phyloP scores from a whole-genome alignment of 805 yeast genomes.

The Candida mattraensis region DNA sequence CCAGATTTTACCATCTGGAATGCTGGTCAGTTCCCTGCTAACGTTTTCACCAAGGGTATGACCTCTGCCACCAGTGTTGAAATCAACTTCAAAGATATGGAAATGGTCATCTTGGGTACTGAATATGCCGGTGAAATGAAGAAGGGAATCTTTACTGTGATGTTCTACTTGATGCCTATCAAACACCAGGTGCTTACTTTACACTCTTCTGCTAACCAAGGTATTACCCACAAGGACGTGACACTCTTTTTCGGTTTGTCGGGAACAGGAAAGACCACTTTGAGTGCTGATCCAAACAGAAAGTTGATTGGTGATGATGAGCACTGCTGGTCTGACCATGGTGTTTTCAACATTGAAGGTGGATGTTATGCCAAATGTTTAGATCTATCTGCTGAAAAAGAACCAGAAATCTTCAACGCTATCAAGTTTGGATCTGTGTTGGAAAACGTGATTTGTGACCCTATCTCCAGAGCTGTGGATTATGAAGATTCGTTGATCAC shows the following conservation, averaged over 20 bases:
- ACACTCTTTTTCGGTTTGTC: conserved; percentile 95
- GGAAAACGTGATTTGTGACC: conserved; percentile 90
- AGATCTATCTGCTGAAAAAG: conserved; percentile 85
- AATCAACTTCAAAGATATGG: conserved; percentile 96
- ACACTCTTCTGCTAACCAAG: conserved; percentile 95
- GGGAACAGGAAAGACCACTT: conserved; percentile 97
- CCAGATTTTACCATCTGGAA: conserved; percentile 98
- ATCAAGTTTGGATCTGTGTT: conserved; percentile 91
- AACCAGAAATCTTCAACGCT: conserved; percentile 96
- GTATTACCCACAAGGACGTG: conserved; percentile 75
- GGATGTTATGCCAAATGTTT: conserved; percentile 99
- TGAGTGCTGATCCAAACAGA: conserved; percentile 95
- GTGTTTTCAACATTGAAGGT: conserved; percentile 99
- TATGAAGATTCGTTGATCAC: conserved; percentile 80
- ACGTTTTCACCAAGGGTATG: conserved; percentile 95
- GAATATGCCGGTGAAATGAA: conserved; percentile 99
- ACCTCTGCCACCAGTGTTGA: conserved; percentile 94
- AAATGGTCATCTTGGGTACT: conserved; percentile 97
- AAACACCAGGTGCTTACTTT: conserved; percentile 87
- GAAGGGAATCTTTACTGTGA: conserved; percentile 97
- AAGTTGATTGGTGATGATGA: conserved; percentile 96
- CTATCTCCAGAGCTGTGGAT: conserved; percentile 76
- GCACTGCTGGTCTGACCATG: conserved; percentile 98
- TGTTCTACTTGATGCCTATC: conserved; percentile 98
- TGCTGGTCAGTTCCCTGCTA: conserved; percentile 99